Base-by-base conservation (phyloP, 768 basidiomycete genomes). In the Hericium erinaceus region DNA sequence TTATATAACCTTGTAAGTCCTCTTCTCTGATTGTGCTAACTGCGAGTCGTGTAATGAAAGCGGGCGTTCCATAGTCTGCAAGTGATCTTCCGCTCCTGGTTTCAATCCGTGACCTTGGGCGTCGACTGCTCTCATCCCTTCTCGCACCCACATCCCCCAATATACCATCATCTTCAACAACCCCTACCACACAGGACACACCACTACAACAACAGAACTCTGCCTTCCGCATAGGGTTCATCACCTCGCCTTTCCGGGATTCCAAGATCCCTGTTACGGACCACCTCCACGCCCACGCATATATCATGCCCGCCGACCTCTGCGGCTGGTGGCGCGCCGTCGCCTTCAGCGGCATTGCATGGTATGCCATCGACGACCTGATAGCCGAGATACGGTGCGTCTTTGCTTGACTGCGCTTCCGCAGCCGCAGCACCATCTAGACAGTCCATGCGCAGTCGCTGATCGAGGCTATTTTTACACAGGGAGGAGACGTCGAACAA, bases 401-500 rank as follows among this genome's bases (percentile, higher is more conserved):
- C 3, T 4, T 26, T 26, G 15, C 48, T 26, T 24, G 11, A 1
- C 16, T 33, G 33, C 49, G 6, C 22, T 3, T 24, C 13, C 16
- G 20, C 44, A 46, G 44, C 44, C 44, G 41, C 16, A 20, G 3
- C 44, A 9, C n/a, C 44, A 37, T 48, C 38, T 52, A 57, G 28
- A 52, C 51, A 39, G 22, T 60, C 28, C 48, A 54, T 37, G 48
- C 46, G 15, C 16, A 13, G 55, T 49, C 7, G 15, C 16, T 13
- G 10, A 15, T 33, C n/a, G 26, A 15, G 44, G 44, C 33, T 33
- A 16, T 41, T 10, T 50, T 40, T 60, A 53, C 60, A n/a, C 71
- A 92, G 90, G 51, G 89, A 92, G 70, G 80, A 82, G 18, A 82
- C 84, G 2, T 84, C 87, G 13, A 93, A 92, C 66, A 92, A 93